These are phyloP conservation scores for Fomitiporia mediterranea DNA, from an alignment of 1,284 basidiomycete species.

Conservation along the genomic window DNA sequence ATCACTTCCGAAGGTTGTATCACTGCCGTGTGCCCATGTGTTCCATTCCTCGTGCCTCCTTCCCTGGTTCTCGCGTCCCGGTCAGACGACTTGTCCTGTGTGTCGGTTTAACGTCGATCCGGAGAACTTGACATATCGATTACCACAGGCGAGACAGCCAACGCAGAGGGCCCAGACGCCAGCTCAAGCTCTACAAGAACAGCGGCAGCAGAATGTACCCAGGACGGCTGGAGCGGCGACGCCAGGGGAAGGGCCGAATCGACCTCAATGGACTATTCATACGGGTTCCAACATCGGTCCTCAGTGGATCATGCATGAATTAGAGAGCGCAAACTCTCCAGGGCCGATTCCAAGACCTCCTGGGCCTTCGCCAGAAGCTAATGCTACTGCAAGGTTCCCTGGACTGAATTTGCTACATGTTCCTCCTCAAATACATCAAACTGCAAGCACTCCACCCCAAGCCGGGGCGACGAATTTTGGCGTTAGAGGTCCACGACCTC, in stretches of 20 bases:
- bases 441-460: background rate
- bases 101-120: slow-evolving; percentile 79
- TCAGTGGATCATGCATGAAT: background rate
- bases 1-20: slow-evolving; percentile 42
- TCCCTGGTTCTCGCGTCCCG: slow-evolving; percentile 73
- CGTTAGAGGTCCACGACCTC: background rate
- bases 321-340: background rate
- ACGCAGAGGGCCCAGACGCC: background rate
- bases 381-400: too few species aligned
- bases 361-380: background rate
- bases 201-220: background rate
- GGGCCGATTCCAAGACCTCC: background rate
- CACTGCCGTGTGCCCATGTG: slow-evolving; percentile 71
- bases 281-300: background rate
- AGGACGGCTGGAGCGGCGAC: background rate
- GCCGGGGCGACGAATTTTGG: background rate
- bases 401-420: background rate
- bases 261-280: background rate
- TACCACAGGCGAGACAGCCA: slow-evolving; percentile 21
- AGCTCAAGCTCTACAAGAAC: too few species aligned
- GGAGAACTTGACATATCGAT: slow-evolving; percentile 57
- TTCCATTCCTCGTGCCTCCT: slow-evolving; percentile 72
- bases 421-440: background rate
- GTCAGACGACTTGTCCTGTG: slow-evolving; percentile 74
- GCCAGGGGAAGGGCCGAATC: background rate